A percentile compares a stretch with the other conserved stretches of the same genome.
Evolutionary conservation across 441 rosid species (phyloP).

Genomic region (Flueggea neowawraea): DNA sequence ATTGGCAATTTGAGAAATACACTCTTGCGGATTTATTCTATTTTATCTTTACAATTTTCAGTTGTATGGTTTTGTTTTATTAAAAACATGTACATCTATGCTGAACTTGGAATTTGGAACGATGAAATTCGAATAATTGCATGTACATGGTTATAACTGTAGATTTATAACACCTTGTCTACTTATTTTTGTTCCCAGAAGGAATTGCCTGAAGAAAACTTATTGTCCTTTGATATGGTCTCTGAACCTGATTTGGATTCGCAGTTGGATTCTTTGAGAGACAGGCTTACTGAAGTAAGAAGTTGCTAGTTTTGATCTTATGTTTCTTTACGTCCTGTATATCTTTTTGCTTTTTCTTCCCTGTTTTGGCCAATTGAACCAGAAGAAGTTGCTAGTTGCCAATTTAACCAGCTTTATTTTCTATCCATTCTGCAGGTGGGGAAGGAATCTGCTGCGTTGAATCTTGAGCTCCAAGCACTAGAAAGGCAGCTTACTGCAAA

Average conservation of each 20-base stretch:
- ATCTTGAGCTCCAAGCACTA: constrained; percentile 47
- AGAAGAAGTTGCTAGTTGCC: constrained; percentile 10
- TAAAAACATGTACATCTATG: too few relatives aligned
- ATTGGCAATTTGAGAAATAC: too few relatives aligned
- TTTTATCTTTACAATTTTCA: too few relatives aligned
- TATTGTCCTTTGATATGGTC: constrained; percentile 28
- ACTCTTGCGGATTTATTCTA: too few relatives aligned
- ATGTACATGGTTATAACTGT: too few relatives aligned
- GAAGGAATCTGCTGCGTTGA: constrained; percentile 59
- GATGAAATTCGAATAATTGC: too few relatives aligned
- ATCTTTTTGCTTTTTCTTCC: too few relatives aligned
- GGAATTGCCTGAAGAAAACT: constrained; percentile 29
- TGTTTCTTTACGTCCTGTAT: not conserved
- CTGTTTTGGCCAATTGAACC: too few relatives aligned
- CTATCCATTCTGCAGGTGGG: constrained; percentile 33
- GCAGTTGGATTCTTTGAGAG: constrained; percentile 59
- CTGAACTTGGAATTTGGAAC: too few relatives aligned
- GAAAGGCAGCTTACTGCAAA: constrained; percentile 48
- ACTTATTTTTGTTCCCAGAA: constrained; percentile 24
- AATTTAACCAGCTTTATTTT: not conserved
- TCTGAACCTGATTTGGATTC: constrained; percentile 51
- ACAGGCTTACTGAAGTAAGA: constrained; percentile 57
- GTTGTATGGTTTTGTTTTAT: too few relatives aligned
- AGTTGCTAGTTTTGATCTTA: not conserved
- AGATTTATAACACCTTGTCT: not conserved